Evolutionary conservation across 345 rosid species (phyloP).

Genomic region (Gynandropsis gynandra): DNA sequence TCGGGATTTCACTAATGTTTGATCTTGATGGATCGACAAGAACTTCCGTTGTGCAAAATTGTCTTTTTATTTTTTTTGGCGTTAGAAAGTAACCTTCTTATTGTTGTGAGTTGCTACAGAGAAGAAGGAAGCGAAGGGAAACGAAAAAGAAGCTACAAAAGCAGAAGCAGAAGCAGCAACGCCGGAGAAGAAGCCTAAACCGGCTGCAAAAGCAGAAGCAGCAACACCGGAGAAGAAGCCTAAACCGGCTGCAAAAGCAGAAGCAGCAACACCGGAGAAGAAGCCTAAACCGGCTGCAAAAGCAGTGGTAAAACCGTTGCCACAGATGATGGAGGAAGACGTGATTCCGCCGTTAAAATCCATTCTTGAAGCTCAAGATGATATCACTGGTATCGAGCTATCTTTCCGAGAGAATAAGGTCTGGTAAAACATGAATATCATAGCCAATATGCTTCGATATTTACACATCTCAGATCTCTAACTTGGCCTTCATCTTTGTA

Average conservation of each 20-base stretch:
- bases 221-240: slow-evolving; percentile 50
- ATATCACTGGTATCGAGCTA: slow-evolving; percentile 53
- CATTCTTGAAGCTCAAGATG: slow-evolving; percentile 61
- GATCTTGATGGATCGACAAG: background rate
- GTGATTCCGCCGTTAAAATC: slow-evolving; percentile 68
- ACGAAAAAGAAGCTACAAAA: background rate
- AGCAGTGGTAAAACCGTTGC: slow-evolving; percentile 53
- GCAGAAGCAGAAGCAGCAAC: slow-evolving; percentile 28
- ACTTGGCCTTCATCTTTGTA: background rate
- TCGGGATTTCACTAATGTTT: no score
- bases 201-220: slow-evolving; percentile 59
- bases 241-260: slow-evolving; percentile 32
- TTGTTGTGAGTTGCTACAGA: slow-evolving; percentile 37
- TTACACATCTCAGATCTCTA: background rate
- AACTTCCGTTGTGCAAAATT: background rate
- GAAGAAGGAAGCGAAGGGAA: slow-evolving; percentile 37
- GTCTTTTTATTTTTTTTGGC: background rate
- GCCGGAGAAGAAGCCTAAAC: slow-evolving; percentile 53
- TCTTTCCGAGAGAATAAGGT: slow-evolving; percentile 77
- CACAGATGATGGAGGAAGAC: slow-evolving; percentile 82
- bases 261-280: slow-evolving; percentile 33
- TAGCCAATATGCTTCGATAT: background rate
- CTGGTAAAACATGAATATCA: slow-evolving; percentile 1
- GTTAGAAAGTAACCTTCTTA: background rate
- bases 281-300: slow-evolving; percentile 65